Percentiles rank a stretch among this genome's conserved stretches.
phyloP scores from a whole-genome alignment of 768 basidiomycete species.

The Termitomyces titanicus region DNA sequence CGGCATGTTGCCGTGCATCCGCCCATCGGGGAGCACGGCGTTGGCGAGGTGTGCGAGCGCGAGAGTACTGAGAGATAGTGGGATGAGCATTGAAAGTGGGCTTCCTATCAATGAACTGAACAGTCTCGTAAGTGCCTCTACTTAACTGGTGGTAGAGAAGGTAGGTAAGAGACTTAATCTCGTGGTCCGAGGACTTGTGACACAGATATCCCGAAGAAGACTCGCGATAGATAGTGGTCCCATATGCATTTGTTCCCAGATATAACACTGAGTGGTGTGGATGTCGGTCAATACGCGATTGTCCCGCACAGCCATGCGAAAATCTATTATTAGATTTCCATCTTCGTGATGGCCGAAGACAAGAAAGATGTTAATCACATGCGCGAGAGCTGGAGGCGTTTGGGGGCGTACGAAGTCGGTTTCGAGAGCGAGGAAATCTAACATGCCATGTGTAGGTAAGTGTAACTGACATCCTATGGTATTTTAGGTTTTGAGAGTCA shows the following conservation, averaged over 20 bases:
- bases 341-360: not conserved
- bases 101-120: not conserved
- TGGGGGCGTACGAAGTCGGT: not conserved
- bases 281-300: not conserved
- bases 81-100: not conserved
- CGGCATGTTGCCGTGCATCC: constrained; percentile 37
- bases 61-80: constrained; percentile 3
- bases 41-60: constrained; percentile 16
- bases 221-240: not conserved
- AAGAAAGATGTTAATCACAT: not conserved
- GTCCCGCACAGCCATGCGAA: not conserved
- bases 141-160: not conserved
- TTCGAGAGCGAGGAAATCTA: not conserved
- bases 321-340: not conserved
- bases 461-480: not conserved
- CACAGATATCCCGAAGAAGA: not conserved
- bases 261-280: not conserved
- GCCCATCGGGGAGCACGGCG: constrained; percentile 30
- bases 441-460: not conserved
- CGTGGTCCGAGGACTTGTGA: not conserved
- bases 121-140: not conserved
- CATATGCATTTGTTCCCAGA: not conserved
- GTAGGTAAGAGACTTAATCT: not conserved
- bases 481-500: not conserved
- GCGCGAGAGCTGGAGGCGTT: not conserved